phyloP scores from a whole-genome alignment of 768 basidiomycete genomes.

The Auricularia cornea region DNA sequence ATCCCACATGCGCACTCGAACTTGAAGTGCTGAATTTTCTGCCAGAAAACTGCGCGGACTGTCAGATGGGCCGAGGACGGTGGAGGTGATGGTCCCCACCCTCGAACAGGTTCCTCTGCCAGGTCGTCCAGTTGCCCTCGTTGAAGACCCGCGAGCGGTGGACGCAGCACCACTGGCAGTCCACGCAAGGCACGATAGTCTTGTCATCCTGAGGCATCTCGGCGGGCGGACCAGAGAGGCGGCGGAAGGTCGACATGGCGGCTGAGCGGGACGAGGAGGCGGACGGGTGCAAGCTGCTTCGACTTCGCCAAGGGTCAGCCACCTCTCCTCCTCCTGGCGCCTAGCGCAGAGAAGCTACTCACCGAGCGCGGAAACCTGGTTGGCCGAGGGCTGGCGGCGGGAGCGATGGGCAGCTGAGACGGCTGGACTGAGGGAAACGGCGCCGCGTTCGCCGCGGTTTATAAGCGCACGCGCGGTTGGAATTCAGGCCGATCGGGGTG shows the following conservation, averaged over 20 bases:
- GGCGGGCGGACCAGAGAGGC: not conserved
- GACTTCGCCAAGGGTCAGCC: not conserved
- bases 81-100: not conserved
- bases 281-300: not conserved
- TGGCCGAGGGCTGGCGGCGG: too few species aligned
- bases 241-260: not conserved
- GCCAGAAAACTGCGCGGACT: not conserved
- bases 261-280: not conserved
- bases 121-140: not conserved
- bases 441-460: too few species aligned
- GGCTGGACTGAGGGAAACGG: too few species aligned
- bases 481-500: too few species aligned
- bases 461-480: too few species aligned
- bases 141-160: not conserved
- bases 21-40: not conserved
- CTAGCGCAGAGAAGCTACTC: too few species aligned
- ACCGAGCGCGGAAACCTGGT: too few species aligned
- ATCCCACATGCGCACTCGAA: not conserved
- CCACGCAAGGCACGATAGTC: not conserved
- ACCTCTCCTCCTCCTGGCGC: too few species aligned
- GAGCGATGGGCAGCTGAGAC: too few species aligned
- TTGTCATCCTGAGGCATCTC: not conserved
- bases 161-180: not conserved
- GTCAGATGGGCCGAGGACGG: not conserved
- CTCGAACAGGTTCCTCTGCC: not conserved